Evolutionary conservation across 257 asterid species (phyloP).

Genomic region (Parsonsia alboflavescens): DNA sequence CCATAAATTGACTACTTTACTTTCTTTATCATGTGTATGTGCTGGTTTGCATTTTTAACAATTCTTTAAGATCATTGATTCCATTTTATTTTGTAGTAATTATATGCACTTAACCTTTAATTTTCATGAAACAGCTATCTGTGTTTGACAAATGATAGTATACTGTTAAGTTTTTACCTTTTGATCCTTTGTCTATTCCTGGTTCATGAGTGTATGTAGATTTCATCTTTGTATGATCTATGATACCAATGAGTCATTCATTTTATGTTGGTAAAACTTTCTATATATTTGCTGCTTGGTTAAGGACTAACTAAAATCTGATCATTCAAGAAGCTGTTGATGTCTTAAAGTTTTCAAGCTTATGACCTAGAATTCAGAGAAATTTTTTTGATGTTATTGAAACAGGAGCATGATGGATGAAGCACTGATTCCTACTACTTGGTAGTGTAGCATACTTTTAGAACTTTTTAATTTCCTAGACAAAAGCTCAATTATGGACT

Average conservation of each 20-base stretch:
- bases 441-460: no score
- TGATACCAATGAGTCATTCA: not conserved
- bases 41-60: not conserved
- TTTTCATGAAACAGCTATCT: not conserved
- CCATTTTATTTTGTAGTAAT: not conserved
- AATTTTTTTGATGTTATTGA: no score
- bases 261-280: no score
- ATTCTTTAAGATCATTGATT: not conserved
- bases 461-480: no score
- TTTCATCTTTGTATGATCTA: not conserved
- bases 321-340: no score
- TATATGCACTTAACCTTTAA: not conserved
- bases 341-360: no score
- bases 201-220: not conserved
- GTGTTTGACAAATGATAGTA: not conserved
- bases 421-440: no score
- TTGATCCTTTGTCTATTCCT: not conserved
- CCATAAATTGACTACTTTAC: not conserved
- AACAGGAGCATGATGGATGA: no score
- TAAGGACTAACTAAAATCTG: not conserved
- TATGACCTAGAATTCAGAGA: no score
- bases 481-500: no score
- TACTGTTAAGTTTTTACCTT: not conserved
- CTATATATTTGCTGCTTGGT: not conserved
- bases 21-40: not conserved